These are phyloP conservation scores for Yarrowia bubula DNA, from an alignment of 805 yeast species.

Conservation along the genomic window DNA sequence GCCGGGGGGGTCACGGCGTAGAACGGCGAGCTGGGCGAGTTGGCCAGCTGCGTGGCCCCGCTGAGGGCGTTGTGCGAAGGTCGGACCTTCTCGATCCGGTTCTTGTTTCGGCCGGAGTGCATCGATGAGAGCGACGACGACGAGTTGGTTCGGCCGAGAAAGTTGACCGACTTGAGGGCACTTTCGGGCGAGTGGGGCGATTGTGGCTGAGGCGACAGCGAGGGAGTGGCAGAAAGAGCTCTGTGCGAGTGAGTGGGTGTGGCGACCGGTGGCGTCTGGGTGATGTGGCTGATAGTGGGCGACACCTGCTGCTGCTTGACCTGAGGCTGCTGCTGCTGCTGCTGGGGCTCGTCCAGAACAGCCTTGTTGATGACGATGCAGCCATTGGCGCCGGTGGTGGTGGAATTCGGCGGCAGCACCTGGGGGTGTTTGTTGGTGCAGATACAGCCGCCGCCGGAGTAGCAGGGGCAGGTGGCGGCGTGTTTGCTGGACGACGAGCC, in stretches of 20 bases:
- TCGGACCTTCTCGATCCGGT: constrained; percentile 18
- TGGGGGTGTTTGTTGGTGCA: constrained; percentile 23
- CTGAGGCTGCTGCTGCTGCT: not conserved
- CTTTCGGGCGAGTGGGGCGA: constrained; percentile 11
- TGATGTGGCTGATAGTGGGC: not conserved
- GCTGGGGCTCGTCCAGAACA: not conserved
- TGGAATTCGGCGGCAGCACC: constrained; percentile 19
- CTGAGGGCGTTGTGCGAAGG: constrained; percentile 2
- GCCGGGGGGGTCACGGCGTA: constrained; percentile 19
- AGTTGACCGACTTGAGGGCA: constrained; percentile 13
- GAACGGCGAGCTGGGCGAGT: constrained; percentile 18
- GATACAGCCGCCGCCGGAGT: constrained; percentile 27
- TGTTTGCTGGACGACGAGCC: constrained; percentile 30
- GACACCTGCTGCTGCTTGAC: not conserved
- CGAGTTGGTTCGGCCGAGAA: constrained; percentile 15
- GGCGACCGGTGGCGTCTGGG: not conserved
- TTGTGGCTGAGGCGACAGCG: constrained; percentile 16
- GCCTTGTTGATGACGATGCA: constrained; percentile 11
- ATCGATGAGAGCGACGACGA: constrained; percentile 9
- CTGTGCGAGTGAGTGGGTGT: not conserved
- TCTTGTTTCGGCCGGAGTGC: constrained; percentile 14
- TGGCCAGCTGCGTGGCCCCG: constrained; percentile 9
- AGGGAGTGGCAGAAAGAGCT: not conserved
- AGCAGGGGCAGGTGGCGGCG: constrained; percentile 32
- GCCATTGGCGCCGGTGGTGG: constrained; percentile 30